Evolutionary conservation across 306 rosid species (phyloP), one percentile per base, ranked within the genome.

Genomic region (Prunus dulcis): DNA sequence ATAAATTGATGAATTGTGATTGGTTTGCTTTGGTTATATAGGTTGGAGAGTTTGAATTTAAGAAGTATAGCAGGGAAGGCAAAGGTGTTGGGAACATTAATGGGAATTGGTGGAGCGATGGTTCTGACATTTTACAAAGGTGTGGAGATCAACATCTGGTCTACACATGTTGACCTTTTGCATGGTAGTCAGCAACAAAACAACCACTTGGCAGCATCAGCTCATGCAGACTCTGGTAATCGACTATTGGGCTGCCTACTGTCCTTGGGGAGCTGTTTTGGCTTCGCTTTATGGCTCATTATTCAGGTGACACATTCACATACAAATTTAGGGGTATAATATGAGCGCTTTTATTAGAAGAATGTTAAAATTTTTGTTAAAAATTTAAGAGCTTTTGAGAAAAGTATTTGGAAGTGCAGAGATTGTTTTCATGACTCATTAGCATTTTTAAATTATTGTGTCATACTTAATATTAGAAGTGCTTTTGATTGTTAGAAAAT

Each of bases 41-140:
- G 96, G 74, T 46, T 88, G 55, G 96, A 91, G 76, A 84, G 19
- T 58, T 15, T 87, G 69, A 82, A 87, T 20, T 47, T 84, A 22
- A 69, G 81, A 60, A 83, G 74, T 58, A 63, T 70, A 34, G 57
- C 79, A 5, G 97, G 97, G 63, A 84, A 79, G 79, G 91, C 93
- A 0, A 93, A 89, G 69, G 80, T 89, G 77, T 7, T 79, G 23
- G 97, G 96, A 74, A 76, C 97, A 4, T 8, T 87, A 28, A 20
- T 79, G 22, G 94, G 97, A 69, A 84, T 93, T 32, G 90, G 91
- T 60, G 97, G 96, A 72, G 94, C 97, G 47, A 87, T 89, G 92
- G 2, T 90, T 27, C 69, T 93, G 47, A 89, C 92, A 0, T 82
- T 90, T 68, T 63, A 86, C 78, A 87, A 79, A 79, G 97, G 96